A percentile compares a stretch with the other conserved stretches of the same genome.
phyloP scores from a whole-genome alignment of 2,329 filamentous ascomycete genomes.

The Fusarium floridanum region DNA sequence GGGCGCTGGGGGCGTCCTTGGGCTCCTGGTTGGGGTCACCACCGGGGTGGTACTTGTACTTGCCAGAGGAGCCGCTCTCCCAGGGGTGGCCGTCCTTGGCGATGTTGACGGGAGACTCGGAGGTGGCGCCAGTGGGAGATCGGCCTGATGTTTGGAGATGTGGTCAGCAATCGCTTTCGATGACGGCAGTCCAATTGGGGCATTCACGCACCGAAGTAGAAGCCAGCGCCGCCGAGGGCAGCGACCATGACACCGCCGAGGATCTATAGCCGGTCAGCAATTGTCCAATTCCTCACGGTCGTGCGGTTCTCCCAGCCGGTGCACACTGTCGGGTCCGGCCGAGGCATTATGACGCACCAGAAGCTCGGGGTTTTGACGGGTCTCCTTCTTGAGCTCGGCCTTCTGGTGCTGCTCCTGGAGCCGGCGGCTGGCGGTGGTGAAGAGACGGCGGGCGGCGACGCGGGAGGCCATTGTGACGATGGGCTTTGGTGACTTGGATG shows the following conservation, averaged over 20 bases:
- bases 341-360: conserved; percentile 58
- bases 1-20: conserved; percentile 91
- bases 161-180: conserved; percentile 39
- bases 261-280: conserved; percentile 69
- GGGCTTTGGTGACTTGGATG: conserved; percentile 20
- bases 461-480: conserved; percentile 66
- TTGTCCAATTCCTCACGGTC: conserved; percentile 4
- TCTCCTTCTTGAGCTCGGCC: conserved; percentile 67
- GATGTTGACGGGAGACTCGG: conserved; percentile 82
- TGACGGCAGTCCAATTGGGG: conserved; percentile 4
- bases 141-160: conserved; percentile 66
- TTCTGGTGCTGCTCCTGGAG: conserved; percentile 59
- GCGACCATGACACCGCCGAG: conserved; percentile 92
- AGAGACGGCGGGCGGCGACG: conserved; percentile 67
- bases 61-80: conserved; percentile 77
- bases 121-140: conserved; percentile 86
- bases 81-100: conserved; percentile 88
- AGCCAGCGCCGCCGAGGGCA: conserved; percentile 89
- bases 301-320: neutral
- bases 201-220: conserved; percentile 78
- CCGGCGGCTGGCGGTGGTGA: conserved; percentile 67
- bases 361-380: conserved; percentile 66
- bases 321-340: conserved; percentile 28
- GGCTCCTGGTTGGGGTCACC: conserved; percentile 81
- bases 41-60: conserved; percentile 86